A percentile compares a stretch with the other conserved stretches of the same genome.
phyloP scores from a whole-genome alignment of 1,284 basidiomycete genomes.

The Ceratobasidium papillatum region DNA sequence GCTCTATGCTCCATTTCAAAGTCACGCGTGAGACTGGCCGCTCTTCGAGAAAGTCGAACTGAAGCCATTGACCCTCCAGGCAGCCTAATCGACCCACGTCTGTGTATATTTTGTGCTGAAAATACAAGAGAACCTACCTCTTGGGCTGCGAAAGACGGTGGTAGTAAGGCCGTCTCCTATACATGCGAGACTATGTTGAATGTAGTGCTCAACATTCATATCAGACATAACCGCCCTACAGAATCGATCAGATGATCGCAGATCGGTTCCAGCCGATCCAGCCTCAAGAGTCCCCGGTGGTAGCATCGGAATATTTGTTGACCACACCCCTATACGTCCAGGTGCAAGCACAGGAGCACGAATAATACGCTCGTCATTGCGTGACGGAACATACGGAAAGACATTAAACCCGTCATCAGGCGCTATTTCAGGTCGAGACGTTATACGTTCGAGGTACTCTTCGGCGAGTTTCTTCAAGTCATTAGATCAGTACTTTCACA shows the following conservation, averaged over 20 bases:
- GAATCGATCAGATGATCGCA: neutral
- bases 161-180: slow-evolving; percentile 5
- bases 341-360: neutral
- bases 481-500: neutral
- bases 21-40: neutral
- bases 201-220: neutral
- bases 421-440: neutral
- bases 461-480: slow-evolving; percentile 4
- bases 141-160: slow-evolving; percentile 4
- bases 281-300: slow-evolving; percentile 3
- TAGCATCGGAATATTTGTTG: slow-evolving; percentile 28
- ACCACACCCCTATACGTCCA: slow-evolving; percentile 7
- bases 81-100: neutral
- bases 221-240: slow-evolving; percentile 2
- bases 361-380: neutral
- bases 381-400: neutral
- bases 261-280: neutral
- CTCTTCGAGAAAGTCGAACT: slow-evolving; percentile 23
- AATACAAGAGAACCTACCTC: neutral
- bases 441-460: slow-evolving; percentile 17
- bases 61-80: slow-evolving; percentile 27
- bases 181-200: neutral
- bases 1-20: slow-evolving; percentile 3
- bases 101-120: neutral
- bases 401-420: neutral